These are phyloP conservation scores for Fusarium virguliforme DNA, from an alignment of 2,329 filamentous ascomycete species.

Conservation along the genomic window DNA sequence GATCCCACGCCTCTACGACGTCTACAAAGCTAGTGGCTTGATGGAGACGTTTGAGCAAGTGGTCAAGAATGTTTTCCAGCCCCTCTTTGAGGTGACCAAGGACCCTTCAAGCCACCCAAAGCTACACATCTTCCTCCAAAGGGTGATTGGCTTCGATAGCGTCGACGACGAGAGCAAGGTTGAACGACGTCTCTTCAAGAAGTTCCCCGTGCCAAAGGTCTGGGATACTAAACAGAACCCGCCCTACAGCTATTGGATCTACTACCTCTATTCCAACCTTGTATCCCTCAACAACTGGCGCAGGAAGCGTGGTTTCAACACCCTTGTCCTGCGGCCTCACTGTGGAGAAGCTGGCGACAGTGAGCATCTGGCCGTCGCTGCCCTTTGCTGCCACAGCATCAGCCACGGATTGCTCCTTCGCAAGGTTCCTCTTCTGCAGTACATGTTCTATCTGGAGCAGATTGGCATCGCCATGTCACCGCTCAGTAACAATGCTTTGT, in stretches of 20 bases:
- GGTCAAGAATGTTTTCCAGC: slow-evolving; percentile 91
- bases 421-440: slow-evolving; percentile 95
- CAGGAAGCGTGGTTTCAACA: slow-evolving; percentile 94
- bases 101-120: slow-evolving; percentile 91
- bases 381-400: slow-evolving; percentile 95
- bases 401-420: slow-evolving; percentile 93
- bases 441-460: slow-evolving; percentile 97
- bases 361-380: slow-evolving; percentile 92
- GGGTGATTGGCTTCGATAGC: slow-evolving; percentile 96
- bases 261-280: slow-evolving; percentile 96
- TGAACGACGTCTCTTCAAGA: slow-evolving; percentile 93
- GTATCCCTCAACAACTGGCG: slow-evolving; percentile 93
- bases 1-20: slow-evolving; percentile 92
- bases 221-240: slow-evolving; percentile 97
- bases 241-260: slow-evolving; percentile 99
- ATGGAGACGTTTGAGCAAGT: slow-evolving; percentile 94
- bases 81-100: slow-evolving; percentile 93
- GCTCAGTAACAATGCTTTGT: slow-evolving; percentile 96
- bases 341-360: slow-evolving; percentile 98
- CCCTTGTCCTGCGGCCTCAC: slow-evolving; percentile 91
- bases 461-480: slow-evolving; percentile 99
- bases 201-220: slow-evolving; percentile 90
- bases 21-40: slow-evolving; percentile 90
- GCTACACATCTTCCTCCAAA: slow-evolving; percentile 92
- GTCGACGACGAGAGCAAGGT: slow-evolving; percentile 99